Conservation (phyloP, 192 early-diverging fungal species). For the Backusella sp. region DNA sequence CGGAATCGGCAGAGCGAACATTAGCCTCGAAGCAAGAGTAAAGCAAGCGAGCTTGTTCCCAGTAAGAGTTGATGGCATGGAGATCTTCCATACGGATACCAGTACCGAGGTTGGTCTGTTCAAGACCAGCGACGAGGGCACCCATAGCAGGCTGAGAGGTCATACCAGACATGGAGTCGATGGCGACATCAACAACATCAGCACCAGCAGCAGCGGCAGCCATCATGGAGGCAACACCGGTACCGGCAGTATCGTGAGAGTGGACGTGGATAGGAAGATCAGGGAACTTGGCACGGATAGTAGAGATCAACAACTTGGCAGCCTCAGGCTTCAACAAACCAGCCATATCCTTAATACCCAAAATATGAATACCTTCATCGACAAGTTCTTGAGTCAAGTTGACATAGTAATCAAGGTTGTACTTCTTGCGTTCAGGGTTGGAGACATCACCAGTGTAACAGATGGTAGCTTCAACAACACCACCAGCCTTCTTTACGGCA, state of each 20-base stretch:
- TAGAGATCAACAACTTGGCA: conserved; percentile 81
- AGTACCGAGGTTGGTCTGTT: conserved; percentile 79
- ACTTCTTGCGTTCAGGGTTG: conserved; percentile 77
- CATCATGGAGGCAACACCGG: conserved; percentile 94
- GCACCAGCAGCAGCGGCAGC: conserved; percentile 90
- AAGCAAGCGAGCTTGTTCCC: conserved; percentile 93
- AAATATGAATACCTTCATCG: conserved; percentile 86
- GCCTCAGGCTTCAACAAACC: conserved; percentile 92
- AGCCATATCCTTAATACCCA: conserved; percentile 97
- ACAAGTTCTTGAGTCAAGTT: conserved; percentile 89
- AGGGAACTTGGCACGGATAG: conserved; percentile 84
- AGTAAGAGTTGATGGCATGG: conserved; percentile 88
- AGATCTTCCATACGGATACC: conserved; percentile 81
- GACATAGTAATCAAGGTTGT: conserved; percentile 91
- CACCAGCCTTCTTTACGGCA: conserved; percentile 90
- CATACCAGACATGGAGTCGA: conserved; percentile 92
- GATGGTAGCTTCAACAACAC: conserved; percentile 90
- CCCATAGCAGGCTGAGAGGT: conserved; percentile 99
- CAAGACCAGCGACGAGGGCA: conserved; percentile 83
- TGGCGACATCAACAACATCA: conserved; percentile 90
- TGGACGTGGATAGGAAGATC: conserved; percentile 94
- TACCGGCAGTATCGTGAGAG: conserved; percentile 97
- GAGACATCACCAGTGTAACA: conserved; percentile 95
- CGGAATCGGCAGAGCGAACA: conserved; percentile 84
- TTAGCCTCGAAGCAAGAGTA: conserved; percentile 97